A percentile compares a stretch with the other conserved stretches of the same genome.
Evolutionary conservation across 2,329 filamentous ascomycete genomes (phyloP).

Genomic region (Escovopsis sp.): DNA sequence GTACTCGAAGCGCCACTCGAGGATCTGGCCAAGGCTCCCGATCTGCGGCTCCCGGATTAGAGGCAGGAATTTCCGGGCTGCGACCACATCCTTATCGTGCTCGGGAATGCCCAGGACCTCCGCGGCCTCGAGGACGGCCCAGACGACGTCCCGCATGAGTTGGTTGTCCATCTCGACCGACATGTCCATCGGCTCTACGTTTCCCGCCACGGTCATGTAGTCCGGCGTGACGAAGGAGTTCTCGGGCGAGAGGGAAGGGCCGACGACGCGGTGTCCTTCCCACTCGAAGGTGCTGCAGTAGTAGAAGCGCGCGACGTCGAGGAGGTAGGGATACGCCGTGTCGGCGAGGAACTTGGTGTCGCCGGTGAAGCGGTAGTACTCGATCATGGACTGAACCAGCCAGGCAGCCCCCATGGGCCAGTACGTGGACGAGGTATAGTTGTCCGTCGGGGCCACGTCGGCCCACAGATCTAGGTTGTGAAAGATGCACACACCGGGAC

Average conservation of each 20-base stretch:
- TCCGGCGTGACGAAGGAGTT: constrained; percentile 11
- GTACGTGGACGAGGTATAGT: constrained; percentile 9
- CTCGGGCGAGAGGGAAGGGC: constrained; percentile 14
- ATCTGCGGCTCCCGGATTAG: constrained; percentile 5
- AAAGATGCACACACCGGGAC: constrained; percentile 15
- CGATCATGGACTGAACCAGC: constrained; percentile 23
- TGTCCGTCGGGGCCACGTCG: constrained; percentile 17
- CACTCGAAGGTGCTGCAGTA: constrained; percentile 18
- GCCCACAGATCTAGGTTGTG: constrained; percentile 20
- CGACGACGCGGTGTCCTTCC: constrained; percentile 12
- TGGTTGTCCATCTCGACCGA: constrained; percentile 15
- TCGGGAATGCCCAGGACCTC: constrained; percentile 2
- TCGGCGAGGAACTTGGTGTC: constrained; percentile 9
- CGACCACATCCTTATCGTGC: constrained; percentile 1
- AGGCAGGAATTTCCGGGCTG: constrained; percentile 4
- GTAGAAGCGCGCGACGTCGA: constrained; percentile 17
- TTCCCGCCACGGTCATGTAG: constrained; percentile 1
- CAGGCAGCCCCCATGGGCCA: constrained; percentile 27
- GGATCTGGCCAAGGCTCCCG: constrained; percentile 16
- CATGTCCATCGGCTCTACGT: constrained; percentile 7
- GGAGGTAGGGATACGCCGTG: constrained; percentile 14
- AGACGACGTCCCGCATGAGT: constrained; percentile 6
- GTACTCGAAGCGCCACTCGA: constrained; percentile 22
- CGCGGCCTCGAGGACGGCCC: constrained; percentile 3
- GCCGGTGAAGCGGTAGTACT: constrained; percentile 21